Base-by-base conservation (phyloP, 108 stramenopile genomes). In the Discostella stelligeroides region DNA sequence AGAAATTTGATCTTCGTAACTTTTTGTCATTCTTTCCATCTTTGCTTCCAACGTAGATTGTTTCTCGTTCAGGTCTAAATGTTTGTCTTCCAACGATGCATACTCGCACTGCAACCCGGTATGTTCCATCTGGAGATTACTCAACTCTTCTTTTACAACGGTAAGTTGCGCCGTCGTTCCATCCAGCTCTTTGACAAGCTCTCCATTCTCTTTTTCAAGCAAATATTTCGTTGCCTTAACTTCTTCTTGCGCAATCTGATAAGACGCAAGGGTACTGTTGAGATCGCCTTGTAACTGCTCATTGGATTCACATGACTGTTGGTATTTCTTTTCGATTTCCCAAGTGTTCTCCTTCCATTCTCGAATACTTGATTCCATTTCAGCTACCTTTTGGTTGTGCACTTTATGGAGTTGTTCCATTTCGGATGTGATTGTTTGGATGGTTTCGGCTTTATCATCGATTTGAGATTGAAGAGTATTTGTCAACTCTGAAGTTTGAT, bases 61-160 rank as follows among this genome's bases (percentile, higher is more conserved):
- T 13, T 73, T 43, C 25, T 73, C 28, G 24, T 66, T 45, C 14
- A 47, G 46, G 37, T 66, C 60, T 9, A 64, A 66, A 56, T 56
- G 55, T n/a, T 7, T 27, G 25, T 56, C 27, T 56, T 15, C 55
- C 55, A 38, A 38, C 55, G 14, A 56, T 4, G 55, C 55, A 56
- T 37, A 56, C 0, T 38, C 14, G 55, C 27, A 18, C 55, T 56
- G 55, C 55, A 56, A 38, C 30, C n/a, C 14, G 34, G 55, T 56
- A 34, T 56, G n/a, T 27, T 56, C 28, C 14, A 4, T 27, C 55
- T 56, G 55, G 12, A 56, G 34, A 56, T 38, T 38, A 17, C 34
- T 30, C 37, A 56, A 56, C 37, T 38, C 18, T 30, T 56, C 15
- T 30, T 13, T 56, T 13, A 13, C 5, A 37, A n/a, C 37, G 3